A percentile compares a stretch with the other conserved stretches of the same genome.
Conservation (phyloP, 2,329 filamentous ascomycete genomes). For the Phyllosticta paracitricarpa region DNA sequence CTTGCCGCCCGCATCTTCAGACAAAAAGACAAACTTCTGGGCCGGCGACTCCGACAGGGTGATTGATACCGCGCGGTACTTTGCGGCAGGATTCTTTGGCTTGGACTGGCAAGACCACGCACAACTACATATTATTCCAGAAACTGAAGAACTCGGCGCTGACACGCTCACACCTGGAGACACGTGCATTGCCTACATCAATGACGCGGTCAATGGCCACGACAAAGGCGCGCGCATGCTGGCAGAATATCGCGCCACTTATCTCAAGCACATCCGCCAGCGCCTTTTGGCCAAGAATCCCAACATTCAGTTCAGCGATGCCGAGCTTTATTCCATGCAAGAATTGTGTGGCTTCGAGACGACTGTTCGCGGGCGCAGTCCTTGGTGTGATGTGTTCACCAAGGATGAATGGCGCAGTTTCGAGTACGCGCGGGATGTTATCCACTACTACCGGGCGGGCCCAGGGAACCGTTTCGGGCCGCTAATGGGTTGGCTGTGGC, state of each 20-base stretch:
- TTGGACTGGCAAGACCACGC: constrained; percentile 35
- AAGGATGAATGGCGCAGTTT: constrained; percentile 44
- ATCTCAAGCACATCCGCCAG: constrained; percentile 36
- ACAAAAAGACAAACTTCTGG: constrained; percentile 38
- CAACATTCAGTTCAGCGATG: constrained; percentile 32
- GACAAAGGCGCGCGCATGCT: constrained; percentile 41
- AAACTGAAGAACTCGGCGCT: constrained; percentile 39
- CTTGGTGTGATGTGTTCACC: constrained; percentile 49
- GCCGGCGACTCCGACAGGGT: constrained; percentile 45
- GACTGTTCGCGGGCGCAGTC: constrained; percentile 41
- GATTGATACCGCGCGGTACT: constrained; percentile 46
- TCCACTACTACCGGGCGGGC: constrained; percentile 50
- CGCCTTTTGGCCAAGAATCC: constrained; percentile 36
- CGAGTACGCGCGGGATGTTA: constrained; percentile 48
- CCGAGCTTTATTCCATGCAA: constrained; percentile 50
- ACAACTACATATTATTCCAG: constrained; percentile 43
- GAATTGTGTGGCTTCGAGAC: constrained; percentile 53
- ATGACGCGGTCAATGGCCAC: constrained; percentile 35
- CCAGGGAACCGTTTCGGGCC: constrained; percentile 45
- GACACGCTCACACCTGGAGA: constrained; percentile 48
- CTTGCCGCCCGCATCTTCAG: constrained; percentile 21
- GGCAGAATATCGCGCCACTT: constrained; percentile 36
- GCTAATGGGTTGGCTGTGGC: constrained; percentile 48
- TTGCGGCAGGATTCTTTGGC: constrained; percentile 46
- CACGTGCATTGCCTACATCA: constrained; percentile 32